phyloP scores from a whole-genome alignment of 164 flowering plant genomes.

The Magnolia officinalis region DNA sequence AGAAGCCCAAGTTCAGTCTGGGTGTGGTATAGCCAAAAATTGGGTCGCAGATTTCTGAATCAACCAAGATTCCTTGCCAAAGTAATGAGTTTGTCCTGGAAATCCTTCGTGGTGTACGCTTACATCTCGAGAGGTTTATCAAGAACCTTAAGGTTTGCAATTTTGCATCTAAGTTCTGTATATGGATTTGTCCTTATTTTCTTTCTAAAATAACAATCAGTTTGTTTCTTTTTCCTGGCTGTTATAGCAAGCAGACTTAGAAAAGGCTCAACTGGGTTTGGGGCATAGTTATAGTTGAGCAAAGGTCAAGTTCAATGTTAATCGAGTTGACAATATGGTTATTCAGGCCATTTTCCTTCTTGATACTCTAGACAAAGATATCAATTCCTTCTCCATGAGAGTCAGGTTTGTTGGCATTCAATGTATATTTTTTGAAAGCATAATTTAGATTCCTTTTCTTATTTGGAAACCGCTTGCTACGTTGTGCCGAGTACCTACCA shows the following conservation, averaged over 20 bases:
- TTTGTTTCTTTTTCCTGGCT: not conserved
- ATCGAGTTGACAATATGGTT: constrained; percentile 96
- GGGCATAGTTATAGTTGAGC: constrained; percentile 98
- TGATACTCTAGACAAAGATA: constrained; percentile 93
- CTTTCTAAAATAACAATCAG: not conserved
- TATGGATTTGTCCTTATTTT: not conserved
- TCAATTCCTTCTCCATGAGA: constrained; percentile 95
- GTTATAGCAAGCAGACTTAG: constrained; percentile 72
- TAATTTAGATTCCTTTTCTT: too few species aligned
- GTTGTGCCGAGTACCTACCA: too few species aligned
- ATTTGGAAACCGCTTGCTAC: too few species aligned
- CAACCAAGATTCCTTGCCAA: constrained; percentile 82
- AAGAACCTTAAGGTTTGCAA: constrained; percentile 74
- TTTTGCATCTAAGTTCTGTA: not conserved
- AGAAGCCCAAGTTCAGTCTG: constrained; percentile 72
- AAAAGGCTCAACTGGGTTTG: constrained; percentile 92
- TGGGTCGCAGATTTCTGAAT: constrained; percentile 85
- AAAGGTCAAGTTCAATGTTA: constrained; percentile 97
- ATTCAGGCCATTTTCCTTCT: constrained; percentile 96
- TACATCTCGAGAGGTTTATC: constrained; percentile 82
- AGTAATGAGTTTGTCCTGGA: constrained; percentile 81
- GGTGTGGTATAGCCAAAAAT: constrained; percentile 85
- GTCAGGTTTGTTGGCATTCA: constrained; percentile 59
- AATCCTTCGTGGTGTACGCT: constrained; percentile 79
- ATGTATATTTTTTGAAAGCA: too few species aligned